Base-by-base conservation (phyloP, 148 eudicot genomes). In the Amaranthus hypochondriacus region DNA sequence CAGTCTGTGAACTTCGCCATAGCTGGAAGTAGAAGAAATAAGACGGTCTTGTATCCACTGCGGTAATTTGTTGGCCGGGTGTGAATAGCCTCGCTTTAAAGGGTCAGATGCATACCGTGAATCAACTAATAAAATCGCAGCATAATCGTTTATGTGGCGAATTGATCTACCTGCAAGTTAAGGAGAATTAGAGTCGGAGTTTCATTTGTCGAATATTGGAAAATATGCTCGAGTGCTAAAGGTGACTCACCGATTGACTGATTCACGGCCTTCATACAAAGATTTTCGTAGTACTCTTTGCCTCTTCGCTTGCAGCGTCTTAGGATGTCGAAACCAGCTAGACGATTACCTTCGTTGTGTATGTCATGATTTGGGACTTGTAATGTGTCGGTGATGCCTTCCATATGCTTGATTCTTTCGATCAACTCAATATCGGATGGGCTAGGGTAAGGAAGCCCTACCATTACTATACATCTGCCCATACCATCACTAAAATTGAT, bases 191-290 rank as follows among this genome's bases (percentile, higher is more conserved):
- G 39, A 28, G 39, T 28, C 39, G 39, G 39, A 28, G 39, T 28
- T 28, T 28, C 39, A 28, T 28, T 28, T 28, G 39, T 28, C 2
- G n/a, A 59, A 7, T 59, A 4, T 60, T 60, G 63, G 50, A 64
- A 66, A n/a, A 48, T 13, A 49, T 14, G 47, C 39, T 46, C 62
- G 14, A 65, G 12, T 57, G 56, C 49, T 15, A 46, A 2, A 55
- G 68, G 69, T 4, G 46, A 83, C 90, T 68, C 74, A 94, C 98
- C 98, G 65, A 91, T 90, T n/a, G 97, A 94, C 84, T 94, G 98
- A 87, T 94, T 91, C 69, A 94, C 97, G 75, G 97, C 97, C 80
- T 94, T 94, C 96, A 92, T 94, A 84, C 97, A 92, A 69, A 94
- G 92, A 87, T 94, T 94, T 81, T 94, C 97, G 13, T 94, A 94